Percentiles rank a stretch among this genome's conserved stretches.
Conservation (phyloP, 352 stramenopile species). For the Aphanomyces euteiches region DNA sequence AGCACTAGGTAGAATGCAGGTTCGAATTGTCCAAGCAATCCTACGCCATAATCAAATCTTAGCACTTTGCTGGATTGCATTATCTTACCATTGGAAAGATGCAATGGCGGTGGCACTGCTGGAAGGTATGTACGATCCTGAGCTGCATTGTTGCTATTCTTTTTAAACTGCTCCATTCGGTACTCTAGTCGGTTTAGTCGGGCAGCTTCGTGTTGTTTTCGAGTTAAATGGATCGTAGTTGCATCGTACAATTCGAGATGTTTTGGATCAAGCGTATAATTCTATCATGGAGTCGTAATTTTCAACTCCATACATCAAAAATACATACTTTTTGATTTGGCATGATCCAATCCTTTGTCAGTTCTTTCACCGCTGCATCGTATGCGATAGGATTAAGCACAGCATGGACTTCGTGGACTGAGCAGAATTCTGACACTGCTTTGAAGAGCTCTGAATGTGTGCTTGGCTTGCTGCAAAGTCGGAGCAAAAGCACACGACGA, state of each 20-base stretch:
- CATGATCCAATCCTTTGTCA: constrained; percentile 73
- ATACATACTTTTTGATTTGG: constrained; percentile 27
- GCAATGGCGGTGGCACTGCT: constrained; percentile 7
- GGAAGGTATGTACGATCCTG: neutral
- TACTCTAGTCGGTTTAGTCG: constrained; percentile 86
- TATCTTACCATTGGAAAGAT: neutral
- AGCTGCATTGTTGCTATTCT: constrained; percentile 4
- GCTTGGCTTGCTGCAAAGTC: constrained; percentile 72
- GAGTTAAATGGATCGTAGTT: constrained; percentile 80
- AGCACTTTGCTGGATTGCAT: neutral
- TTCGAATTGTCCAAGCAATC: constrained; percentile 44
- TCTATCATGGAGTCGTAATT: neutral
- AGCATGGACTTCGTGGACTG: constrained; percentile 71
- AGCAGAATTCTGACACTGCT: constrained; percentile 78
- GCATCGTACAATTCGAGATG: constrained; percentile 81
- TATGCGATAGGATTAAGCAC: constrained; percentile 56
- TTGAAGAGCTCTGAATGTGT: constrained; percentile 83
- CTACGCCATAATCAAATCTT: neutral
- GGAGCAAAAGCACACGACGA: constrained; percentile 65
- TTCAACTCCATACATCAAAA: neutral
- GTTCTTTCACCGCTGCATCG: constrained; percentile 61
- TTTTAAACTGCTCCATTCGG: constrained; percentile 62
- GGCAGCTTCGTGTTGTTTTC: constrained; percentile 82
- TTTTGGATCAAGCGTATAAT: constrained; percentile 75
- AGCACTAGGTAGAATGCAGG: constrained; percentile 45